These are phyloP conservation scores for Guillardia theta DNA, from an alignment of 78 protist species.

Conservation along the genomic window DNA sequence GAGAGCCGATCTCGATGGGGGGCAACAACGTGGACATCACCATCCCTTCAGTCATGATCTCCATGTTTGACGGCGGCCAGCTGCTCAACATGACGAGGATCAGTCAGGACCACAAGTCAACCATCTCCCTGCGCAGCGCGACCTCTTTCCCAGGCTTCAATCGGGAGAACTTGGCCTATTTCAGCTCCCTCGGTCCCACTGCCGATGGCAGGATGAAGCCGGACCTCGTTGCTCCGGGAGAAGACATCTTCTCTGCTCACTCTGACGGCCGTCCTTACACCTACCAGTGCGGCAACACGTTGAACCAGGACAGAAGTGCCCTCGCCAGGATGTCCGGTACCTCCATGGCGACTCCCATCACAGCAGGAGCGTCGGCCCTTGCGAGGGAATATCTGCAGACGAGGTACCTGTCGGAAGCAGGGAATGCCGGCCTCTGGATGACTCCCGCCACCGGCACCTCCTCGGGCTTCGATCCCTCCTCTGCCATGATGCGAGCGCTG, in stretches of 20 bases:
- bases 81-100: not conserved
- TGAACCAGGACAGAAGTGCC: not conserved
- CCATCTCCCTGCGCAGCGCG: not conserved
- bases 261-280: constrained; percentile 48
- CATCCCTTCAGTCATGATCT: not conserved
- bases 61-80: not conserved
- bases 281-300: not conserved
- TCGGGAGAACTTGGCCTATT: constrained; percentile 37
- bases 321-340: constrained; percentile 60
- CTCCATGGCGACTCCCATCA: constrained; percentile 80
- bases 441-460: too few species aligned
- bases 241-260: constrained; percentile 36
- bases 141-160: not conserved
- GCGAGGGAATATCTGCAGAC: too few species aligned
- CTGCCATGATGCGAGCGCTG: constrained; percentile 63
- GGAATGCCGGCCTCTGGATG: not conserved
- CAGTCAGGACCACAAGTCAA: not conserved
- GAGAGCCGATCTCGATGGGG: not conserved
- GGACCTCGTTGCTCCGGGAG: constrained; percentile 74
- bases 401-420: not conserved
- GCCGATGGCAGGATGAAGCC: constrained; percentile 74
- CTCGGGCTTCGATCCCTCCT: constrained; percentile 53
- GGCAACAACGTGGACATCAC: not conserved
- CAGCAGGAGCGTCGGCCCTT: constrained; percentile 64
- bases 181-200: constrained; percentile 69